Evolutionary conservation across 306 rosid genomes (phyloP), one percentile per base, ranked within the genome.

Genomic region (Mucuna pruriens): DNA sequence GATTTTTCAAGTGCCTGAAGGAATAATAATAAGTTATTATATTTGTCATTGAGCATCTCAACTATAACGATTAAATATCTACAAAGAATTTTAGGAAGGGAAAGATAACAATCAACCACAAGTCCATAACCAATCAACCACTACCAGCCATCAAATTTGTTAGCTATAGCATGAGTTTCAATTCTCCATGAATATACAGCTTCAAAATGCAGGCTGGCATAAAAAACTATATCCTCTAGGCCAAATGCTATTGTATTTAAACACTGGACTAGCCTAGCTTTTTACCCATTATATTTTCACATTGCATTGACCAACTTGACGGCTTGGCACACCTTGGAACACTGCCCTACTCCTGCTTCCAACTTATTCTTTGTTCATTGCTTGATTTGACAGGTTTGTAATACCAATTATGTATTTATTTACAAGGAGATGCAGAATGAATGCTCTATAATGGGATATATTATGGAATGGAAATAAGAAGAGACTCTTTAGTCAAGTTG

Each of bases 1-100:
- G 97, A 89, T 84, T 91, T 95, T 83, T 95, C 99, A 22, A 93
- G 90, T 71, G 99, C 99, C 99, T 95, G 90, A 9, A 7, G 10
- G 44, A 61, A 49, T 26, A 63, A 49, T 36, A 22, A 39, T 39
- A 84, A 71, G 7, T 54, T 16, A 74, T 64, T 7, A 60, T 40
- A 40, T 16, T 61, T 19, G 6, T 17, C 34, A 29, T 19, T 10
- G 45, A 75, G 39, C 42, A 52, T 33, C 61, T 16, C 8, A 13
- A 15, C 26, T 62, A 6, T 10, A 13, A 22, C 42, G 73, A 66
- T 44, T 12, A 31, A 26, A 42, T 46, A 71, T 46, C 61, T 71
- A 46, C 13, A 31, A 71, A 48, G 63, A 71, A 71, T 16, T 29
- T 48, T 71, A 49, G 61, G 76, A 16, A 71, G 44, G 63, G 26